These are phyloP conservation scores for Aspergillus pseudoterreus DNA, from an alignment of 2,329 filamentous ascomycete genomes.

Conservation along the genomic window DNA sequence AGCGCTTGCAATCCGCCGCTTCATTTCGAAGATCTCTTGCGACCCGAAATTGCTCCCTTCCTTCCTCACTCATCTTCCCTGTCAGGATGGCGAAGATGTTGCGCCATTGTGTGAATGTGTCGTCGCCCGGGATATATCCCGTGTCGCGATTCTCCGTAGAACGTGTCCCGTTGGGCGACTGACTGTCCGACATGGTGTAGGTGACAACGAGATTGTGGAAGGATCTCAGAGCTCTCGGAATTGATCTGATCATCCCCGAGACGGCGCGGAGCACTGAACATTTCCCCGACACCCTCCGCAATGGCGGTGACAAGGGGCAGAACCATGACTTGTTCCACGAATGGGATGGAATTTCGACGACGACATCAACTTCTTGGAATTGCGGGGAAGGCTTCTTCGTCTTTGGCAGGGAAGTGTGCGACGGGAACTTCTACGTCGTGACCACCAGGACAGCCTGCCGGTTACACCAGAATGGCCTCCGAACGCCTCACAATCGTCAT, in stretches of 20 bases:
- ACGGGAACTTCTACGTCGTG: not conserved
- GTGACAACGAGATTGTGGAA: not conserved
- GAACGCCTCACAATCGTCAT: conserved; percentile 36
- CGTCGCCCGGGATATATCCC: conserved; percentile 39
- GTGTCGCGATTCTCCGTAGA: conserved; percentile 25
- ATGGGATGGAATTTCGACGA: not conserved
- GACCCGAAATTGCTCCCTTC: conserved; percentile 71
- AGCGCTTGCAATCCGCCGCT: conserved; percentile 71
- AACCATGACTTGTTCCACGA: conserved; percentile 13
- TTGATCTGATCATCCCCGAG: not conserved
- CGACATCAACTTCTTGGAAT: not conserved
- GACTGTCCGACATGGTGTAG: conserved; percentile 29
- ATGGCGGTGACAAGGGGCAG: conserved; percentile 29
- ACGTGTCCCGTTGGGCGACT: conserved; percentile 17
- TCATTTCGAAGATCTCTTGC: conserved; percentile 73
- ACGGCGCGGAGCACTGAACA: not conserved
- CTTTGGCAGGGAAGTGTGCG: not conserved
- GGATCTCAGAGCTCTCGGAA: not conserved
- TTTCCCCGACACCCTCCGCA: conserved; percentile 24
- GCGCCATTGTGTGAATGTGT: conserved; percentile 59
- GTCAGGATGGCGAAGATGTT: conserved; percentile 83
- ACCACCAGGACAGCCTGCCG: not conserved
- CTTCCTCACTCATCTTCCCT: conserved; percentile 65
- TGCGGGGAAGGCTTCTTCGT: not conserved
- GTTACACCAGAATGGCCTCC: conserved; percentile 19